phyloP scores from a whole-genome alignment of 768 basidiomycete genomes.

The Tulasnella sp. region DNA sequence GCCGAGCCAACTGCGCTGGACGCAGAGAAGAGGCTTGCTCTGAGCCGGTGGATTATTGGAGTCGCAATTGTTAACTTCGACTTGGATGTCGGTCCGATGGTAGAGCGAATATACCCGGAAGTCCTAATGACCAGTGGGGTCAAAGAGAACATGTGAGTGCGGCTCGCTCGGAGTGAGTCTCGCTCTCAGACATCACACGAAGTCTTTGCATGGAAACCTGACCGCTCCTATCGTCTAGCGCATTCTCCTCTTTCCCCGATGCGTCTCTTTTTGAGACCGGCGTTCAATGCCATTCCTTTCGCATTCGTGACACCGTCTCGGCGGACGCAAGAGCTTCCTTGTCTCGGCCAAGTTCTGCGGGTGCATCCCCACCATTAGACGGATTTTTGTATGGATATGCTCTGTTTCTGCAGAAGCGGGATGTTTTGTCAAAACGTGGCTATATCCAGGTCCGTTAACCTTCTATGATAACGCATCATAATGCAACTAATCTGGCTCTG shows the following conservation, averaged over 20 bases:
- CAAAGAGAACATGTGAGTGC: slow-evolving; percentile 68
- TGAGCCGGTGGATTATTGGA: slow-evolving; percentile 57
- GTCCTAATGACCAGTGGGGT: slow-evolving; percentile 53
- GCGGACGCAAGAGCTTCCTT: slow-evolving; percentile 10
- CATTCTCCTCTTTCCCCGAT: slow-evolving; percentile 89
- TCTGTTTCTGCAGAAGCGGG: slow-evolving; percentile 60
- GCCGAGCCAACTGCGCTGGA: slow-evolving; percentile 30
- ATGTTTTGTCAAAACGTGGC: slow-evolving; percentile 57
- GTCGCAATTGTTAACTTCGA: slow-evolving; percentile 78
- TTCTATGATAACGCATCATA: not conserved
- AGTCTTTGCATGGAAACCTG: not conserved
- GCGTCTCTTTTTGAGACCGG: slow-evolving; percentile 78
- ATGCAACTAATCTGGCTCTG: not conserved
- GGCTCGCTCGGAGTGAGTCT: not conserved
- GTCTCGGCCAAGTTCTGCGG: slow-evolving; percentile 15
- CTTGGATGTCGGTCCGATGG: slow-evolving; percentile 71
- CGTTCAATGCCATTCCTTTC: slow-evolving; percentile 74
- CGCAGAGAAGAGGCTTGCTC: slow-evolving; percentile 34
- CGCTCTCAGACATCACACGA: slow-evolving; percentile 11
- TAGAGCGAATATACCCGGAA: slow-evolving; percentile 59
- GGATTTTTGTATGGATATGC: slow-evolving; percentile 71
- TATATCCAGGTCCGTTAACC: slow-evolving; percentile 52
- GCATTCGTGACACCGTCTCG: slow-evolving; percentile 45
- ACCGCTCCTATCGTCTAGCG: slow-evolving; percentile 35
- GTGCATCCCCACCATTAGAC: slow-evolving; percentile 31